Percentiles rank a stretch among this genome's conserved stretches.
These are phyloP conservation scores for Magnaporthiopsis poae DNA, from an alignment of 2,329 filamentous ascomycete genomes.

Conservation along the genomic window DNA sequence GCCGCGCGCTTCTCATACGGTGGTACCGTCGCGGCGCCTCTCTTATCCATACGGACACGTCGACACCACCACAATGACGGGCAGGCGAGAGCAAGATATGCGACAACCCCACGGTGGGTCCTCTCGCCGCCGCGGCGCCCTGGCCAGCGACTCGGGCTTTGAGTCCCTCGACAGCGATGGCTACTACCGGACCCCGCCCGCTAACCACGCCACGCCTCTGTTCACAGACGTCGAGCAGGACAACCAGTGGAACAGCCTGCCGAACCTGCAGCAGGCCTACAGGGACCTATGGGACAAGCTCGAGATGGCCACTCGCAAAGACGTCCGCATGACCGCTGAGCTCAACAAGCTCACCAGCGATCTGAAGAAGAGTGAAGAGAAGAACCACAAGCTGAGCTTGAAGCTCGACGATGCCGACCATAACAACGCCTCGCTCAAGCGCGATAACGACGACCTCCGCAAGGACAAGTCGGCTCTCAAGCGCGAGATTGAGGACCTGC, in stretches of 20 bases:
- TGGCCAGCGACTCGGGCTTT: conserved; percentile 1
- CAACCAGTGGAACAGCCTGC: conserved; percentile 1
- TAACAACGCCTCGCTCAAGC: background rate
- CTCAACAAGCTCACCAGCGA: background rate
- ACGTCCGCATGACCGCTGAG: background rate
- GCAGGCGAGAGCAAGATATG: background rate
- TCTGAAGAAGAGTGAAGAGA: background rate
- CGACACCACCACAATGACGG: background rate
- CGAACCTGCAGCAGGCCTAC: background rate
- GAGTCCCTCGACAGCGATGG: background rate
- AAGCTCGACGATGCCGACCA: background rate
- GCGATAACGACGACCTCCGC: background rate
- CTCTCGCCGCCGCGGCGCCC: background rate
- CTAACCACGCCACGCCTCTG: background rate
- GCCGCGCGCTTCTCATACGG: background rate
- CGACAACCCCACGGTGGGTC: conserved; percentile 2
- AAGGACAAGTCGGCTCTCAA: background rate
- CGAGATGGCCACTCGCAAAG: background rate
- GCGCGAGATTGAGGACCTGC: background rate
- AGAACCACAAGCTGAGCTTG: background rate
- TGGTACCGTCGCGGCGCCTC: too few species aligned
- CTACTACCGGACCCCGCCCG: background rate
- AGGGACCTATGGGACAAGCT: conserved; percentile 2
- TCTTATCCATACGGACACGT: background rate
- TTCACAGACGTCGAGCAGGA: conserved; percentile 1